Evolutionary conservation across 2,329 filamentous ascomycete species (phyloP).

Genomic region (Aspergillus pseudonomiae): DNA sequence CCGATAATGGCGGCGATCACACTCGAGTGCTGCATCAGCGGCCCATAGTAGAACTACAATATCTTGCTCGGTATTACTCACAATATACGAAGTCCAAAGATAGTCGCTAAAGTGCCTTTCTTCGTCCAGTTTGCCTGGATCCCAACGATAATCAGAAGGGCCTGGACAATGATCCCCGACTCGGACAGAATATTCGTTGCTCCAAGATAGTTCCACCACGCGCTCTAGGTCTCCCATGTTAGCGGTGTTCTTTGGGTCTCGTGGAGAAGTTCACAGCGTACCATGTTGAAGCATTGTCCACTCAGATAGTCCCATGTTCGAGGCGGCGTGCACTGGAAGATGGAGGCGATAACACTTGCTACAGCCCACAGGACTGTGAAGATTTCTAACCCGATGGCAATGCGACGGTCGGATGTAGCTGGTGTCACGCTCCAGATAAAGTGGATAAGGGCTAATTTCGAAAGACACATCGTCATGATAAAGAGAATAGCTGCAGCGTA

Average conservation of each 20-base stretch:
- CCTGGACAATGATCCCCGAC: conserved; percentile 20
- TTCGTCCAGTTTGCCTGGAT: neutral
- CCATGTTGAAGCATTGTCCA: conserved; percentile 25
- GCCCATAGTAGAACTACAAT: neutral
- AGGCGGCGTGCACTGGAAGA: conserved; percentile 25
- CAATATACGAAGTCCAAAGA: conserved; percentile 2
- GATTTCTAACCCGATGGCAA: conserved; percentile 20
- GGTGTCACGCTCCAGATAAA: conserved; percentile 30
- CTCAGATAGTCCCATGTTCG: conserved; percentile 23
- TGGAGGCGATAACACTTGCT: conserved; percentile 14
- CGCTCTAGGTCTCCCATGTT: conserved; percentile 13
- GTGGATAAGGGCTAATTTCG: conserved; percentile 28
- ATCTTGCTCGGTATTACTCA: neutral
- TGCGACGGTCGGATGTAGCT: conserved; percentile 18
- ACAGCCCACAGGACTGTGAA: conserved; percentile 22
- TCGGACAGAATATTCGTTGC: conserved; percentile 31
- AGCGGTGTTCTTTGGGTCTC: neutral
- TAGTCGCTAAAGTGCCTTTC: neutral
- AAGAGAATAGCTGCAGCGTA: conserved; percentile 29
- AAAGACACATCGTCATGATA: conserved; percentile 25
- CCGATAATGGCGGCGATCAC: neutral
- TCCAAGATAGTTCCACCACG: conserved; percentile 31
- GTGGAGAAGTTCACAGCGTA: conserved; percentile 7
- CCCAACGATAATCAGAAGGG: neutral
- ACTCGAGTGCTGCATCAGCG: neutral